phyloP scores from a whole-genome alignment of 805 yeast genomes.

The Metschnikowia cerradonensis region DNA sequence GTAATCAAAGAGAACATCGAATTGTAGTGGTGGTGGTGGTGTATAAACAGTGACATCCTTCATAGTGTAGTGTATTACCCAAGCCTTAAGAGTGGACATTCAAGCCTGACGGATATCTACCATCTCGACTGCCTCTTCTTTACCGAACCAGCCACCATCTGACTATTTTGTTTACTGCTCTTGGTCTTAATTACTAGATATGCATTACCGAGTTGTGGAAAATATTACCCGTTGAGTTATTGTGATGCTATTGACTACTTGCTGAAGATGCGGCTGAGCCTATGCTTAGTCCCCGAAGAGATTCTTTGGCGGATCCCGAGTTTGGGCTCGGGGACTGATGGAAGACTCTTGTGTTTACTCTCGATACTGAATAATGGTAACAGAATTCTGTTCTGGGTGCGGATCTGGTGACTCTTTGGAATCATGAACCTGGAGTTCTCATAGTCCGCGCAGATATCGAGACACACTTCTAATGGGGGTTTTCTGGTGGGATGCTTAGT shows the following conservation, averaged over 20 bases:
- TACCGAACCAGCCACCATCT: too few relatives aligned
- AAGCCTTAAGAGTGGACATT: too few relatives aligned
- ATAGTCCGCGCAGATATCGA: conserved; percentile 19
- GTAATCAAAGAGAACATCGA: too few relatives aligned
- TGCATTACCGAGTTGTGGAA: too few relatives aligned
- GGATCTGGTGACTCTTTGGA: conserved; percentile 7
- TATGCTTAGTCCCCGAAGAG: conserved; percentile 1
- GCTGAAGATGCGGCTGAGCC: conserved; percentile 1
- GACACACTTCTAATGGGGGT: conserved; percentile 8
- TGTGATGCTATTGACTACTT: background rate
- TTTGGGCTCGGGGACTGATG: background rate
- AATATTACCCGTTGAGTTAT: too few relatives aligned
- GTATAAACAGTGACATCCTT: too few relatives aligned
- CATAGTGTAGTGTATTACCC: too few relatives aligned
- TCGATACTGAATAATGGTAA: background rate
- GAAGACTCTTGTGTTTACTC: background rate
- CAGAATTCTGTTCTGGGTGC: background rate
- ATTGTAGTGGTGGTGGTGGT: too few relatives aligned
- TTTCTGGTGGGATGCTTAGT: background rate
- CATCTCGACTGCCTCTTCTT: too few relatives aligned
- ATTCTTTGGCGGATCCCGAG: background rate
- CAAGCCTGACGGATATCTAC: too few relatives aligned
- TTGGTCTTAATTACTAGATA: too few relatives aligned
- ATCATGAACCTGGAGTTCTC: conserved; percentile 18
- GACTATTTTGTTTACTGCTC: too few relatives aligned